These are phyloP conservation scores for Didymella arachidicola DNA, from an alignment of 2,329 filamentous ascomycete genomes.

Conservation along the genomic window DNA sequence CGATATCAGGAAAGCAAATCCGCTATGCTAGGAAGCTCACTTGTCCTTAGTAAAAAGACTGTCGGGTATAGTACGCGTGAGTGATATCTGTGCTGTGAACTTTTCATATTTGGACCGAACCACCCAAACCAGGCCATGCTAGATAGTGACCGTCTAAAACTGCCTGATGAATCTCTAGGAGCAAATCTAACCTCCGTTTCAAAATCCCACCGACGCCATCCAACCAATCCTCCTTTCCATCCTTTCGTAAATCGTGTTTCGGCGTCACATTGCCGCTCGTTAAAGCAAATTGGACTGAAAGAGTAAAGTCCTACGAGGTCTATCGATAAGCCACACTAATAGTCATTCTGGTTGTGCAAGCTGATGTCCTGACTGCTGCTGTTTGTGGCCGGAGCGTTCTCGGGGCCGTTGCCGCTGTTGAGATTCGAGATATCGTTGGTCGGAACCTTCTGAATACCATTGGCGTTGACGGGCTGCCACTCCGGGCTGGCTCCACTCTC, in stretches of 20 bases:
- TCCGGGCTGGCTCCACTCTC: constrained; percentile 33
- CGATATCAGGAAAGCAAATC: too few relatives aligned
- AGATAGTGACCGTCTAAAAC: constrained; percentile 7
- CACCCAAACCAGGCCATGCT: not conserved
- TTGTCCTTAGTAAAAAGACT: too few relatives aligned
- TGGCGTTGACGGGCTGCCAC: constrained; percentile 36
- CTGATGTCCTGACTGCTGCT: constrained; percentile 64
- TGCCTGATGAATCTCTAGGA: not conserved
- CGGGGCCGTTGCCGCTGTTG: constrained; percentile 32
- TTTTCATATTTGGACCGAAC: not conserved
- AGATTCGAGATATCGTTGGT: constrained; percentile 27
- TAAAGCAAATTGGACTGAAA: not conserved
- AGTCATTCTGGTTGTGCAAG: constrained; percentile 63
- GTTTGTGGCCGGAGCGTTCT: constrained; percentile 29
- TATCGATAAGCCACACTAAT: constrained; percentile 18
- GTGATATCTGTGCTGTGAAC: too few relatives aligned
- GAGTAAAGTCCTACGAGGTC: not conserved
- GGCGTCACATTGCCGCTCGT: not conserved
- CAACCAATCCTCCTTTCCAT: not conserved
- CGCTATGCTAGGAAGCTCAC: too few relatives aligned
- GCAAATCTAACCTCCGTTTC: constrained; percentile 5
- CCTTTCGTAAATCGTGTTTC: constrained; percentile 13
- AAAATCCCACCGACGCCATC: constrained; percentile 16
- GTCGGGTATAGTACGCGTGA: too few relatives aligned
- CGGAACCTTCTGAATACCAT: constrained; percentile 25